phyloP scores from a whole-genome alignment of 73 alveolate genomes.

The Halteria grandinella region DNA sequence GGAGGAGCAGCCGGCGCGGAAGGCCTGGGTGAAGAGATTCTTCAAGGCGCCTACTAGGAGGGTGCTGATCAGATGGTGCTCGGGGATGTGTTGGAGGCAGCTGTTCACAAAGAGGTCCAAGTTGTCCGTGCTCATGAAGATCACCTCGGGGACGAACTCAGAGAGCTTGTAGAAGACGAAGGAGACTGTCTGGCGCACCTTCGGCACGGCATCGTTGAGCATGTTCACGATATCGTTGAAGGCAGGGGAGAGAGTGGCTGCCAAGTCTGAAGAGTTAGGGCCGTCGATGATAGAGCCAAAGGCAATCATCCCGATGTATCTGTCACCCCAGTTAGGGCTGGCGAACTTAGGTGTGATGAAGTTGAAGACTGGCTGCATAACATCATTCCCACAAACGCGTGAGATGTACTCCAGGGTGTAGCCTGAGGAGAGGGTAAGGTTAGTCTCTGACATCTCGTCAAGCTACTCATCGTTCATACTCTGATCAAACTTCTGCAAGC shows the following conservation, averaged over 20 bases:
- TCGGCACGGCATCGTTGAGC: slow-evolving; percentile 1
- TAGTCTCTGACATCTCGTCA: neutral
- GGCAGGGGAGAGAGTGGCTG: neutral
- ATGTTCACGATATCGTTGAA: neutral
- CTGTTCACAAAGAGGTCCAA: slow-evolving; percentile 1
- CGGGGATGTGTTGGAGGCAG: neutral
- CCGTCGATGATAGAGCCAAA: slow-evolving; percentile 19
- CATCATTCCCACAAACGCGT: neutral
- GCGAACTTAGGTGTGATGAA: slow-evolving; percentile 4
- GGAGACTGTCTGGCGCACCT: slow-evolving; percentile 13
- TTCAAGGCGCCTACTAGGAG: neutral
- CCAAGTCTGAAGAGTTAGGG: neutral
- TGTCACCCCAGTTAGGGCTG: slow-evolving; percentile 13
- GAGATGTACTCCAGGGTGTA: slow-evolving; percentile 5
- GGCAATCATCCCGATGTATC: slow-evolving; percentile 8
- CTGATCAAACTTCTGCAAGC: slow-evolving; percentile 15
- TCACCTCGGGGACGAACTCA: slow-evolving; percentile 6
- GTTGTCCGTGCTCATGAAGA: neutral
- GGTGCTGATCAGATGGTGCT: slow-evolving; percentile 1
- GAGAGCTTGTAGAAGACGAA: slow-evolving; percentile 4
- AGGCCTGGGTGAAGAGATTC: neutral
- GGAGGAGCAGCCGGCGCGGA: neutral
- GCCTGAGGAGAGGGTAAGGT: slow-evolving; percentile 7
- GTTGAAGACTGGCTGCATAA: neutral
- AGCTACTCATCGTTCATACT: neutral